Evolutionary conservation across 1,139 yeast species (phyloP), one percentile per base, ranked within the genome.

Genomic region (Kurtzmaniella quercitrusa): DNA sequence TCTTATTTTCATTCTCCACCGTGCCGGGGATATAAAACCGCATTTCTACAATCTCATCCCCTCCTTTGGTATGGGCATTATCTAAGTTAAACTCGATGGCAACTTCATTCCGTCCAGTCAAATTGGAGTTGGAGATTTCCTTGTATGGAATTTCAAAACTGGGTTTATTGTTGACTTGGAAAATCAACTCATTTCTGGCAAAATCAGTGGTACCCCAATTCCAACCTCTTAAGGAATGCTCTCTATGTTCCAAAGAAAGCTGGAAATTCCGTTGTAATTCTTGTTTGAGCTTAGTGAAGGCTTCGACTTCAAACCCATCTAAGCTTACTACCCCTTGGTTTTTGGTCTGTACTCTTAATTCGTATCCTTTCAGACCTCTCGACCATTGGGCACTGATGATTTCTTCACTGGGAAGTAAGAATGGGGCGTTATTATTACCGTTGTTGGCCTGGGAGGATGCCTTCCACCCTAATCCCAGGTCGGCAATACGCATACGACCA

Each of bases 151-250:
- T 66, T 65, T 93, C 98, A 63, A 93, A 93, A 16, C 85, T 80
- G 2, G 98, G 98, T 57, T 86, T 85, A 55, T 90, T 90, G 57
- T 87, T 88, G 31, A 91, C 83, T 46, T 83, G 82, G 66, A 94
- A 91, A 27, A 89, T 79, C 65, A 93, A 72, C 62, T 93, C 98
- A 54, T 90, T 88, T 59, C 96, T 80, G 12, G 95, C 96, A 62
- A 94, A 79, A 61, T 91, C 96, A 10, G 93, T 76, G 50, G 84
- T 82, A 45, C 99, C 99, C 98, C 98, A 93, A 64, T 93, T 93
- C 98, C 98, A 93, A 37, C 99, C 99, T 66, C 97, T 80, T 53
- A 93, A 70, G 5, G 97, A 86, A 63, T 93, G 98, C 56, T 93
- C 98, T 56, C 76, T 81, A 50, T 79, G 84, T 55, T 93, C 98